Base-by-base conservation (phyloP, 1,139 yeast genomes). In the Nadsonia starkeyi-henricii region DNA sequence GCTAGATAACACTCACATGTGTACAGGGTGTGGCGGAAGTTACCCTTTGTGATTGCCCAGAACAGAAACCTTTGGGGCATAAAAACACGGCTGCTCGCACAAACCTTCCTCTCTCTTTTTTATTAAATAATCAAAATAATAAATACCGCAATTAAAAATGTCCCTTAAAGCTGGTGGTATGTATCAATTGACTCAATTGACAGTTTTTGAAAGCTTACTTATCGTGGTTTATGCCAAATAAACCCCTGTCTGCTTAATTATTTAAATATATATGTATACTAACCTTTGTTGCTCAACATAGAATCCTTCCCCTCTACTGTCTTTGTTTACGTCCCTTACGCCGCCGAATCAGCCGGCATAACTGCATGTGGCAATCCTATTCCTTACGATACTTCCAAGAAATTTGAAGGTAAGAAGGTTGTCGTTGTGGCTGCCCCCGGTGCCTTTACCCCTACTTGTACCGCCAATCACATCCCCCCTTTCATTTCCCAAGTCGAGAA, bases 381-480 rank as follows among this genome's bases (percentile, higher is more conserved):
- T 42, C 67, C 66, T 36, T 70, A 73, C 53, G 74, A 78, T 57
- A 69, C 79, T 52, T 69, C 71, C 52, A 69, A 70, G 61, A 69
- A 73, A 56, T 65, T 65, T 58, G 70, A 64, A 37, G 74, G 72
- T 55, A 74, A 74, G 64, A 76, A 73, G 56, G 74, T 84, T 45
- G 78, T 84, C 43, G 71, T 85, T 58, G 85, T 89, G 42, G 75
- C 85, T 50, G 94, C 85, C 26, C 95, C 95, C 53, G 95, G 94
- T 55, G 95, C 96, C 21, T 86, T 85, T 73, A 84, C 95, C 41
- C 95, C 95, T 55, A 79, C 94, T 5, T 86, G 95, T 68, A 78
- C 91, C 39, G 84, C 78, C 55, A 70, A 74, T 57, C 95, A 88
- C 66, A 77, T 86, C 55, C 96, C 96, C 26, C 85, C 79, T 18